These are phyloP conservation scores for Lactuca sativa DNA, from an alignment of 129 eudicot species.

Conservation along the genomic window DNA sequence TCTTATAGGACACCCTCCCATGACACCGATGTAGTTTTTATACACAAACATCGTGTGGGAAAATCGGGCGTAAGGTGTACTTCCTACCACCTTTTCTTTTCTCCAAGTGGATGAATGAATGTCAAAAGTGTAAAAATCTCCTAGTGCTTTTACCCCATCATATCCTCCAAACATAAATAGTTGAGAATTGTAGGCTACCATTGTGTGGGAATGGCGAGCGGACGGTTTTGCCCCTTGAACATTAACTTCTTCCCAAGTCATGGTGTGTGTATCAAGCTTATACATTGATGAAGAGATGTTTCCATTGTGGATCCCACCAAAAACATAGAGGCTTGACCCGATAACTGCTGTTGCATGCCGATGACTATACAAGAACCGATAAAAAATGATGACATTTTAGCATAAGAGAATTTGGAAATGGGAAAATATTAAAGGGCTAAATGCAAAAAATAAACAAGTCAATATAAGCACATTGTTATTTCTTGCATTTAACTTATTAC, in stretches of 20 bases:
- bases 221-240: slow-evolving; percentile 67
- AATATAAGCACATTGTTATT: background rate
- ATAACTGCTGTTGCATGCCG: slow-evolving; percentile 87
- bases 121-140: slow-evolving; percentile 75
- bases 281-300: slow-evolving; percentile 52
- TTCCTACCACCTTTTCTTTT: slow-evolving; percentile 57
- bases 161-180: slow-evolving; percentile 84
- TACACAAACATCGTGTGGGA: slow-evolving; percentile 93
- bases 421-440: background rate
- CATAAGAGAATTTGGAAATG: background rate
- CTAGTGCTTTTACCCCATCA: slow-evolving; percentile 74
- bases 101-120: slow-evolving; percentile 57
- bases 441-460: background rate
- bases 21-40: slow-evolving; percentile 59
- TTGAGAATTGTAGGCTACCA: slow-evolving; percentile 53
- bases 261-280: slow-evolving; percentile 57
- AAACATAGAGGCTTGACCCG: slow-evolving; percentile 69
- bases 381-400: background rate
- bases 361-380: slow-evolving; percentile 54
- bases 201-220: slow-evolving; percentile 91
- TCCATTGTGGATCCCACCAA: slow-evolving; percentile 71
- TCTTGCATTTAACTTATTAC: slow-evolving; percentile 34
- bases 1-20: slow-evolving; percentile 95
- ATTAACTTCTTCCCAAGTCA: slow-evolving; percentile 61
- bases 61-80: slow-evolving; percentile 73